Base-by-base conservation (phyloP, 129 eudicot species). In the Flaveria linearis region DNA sequence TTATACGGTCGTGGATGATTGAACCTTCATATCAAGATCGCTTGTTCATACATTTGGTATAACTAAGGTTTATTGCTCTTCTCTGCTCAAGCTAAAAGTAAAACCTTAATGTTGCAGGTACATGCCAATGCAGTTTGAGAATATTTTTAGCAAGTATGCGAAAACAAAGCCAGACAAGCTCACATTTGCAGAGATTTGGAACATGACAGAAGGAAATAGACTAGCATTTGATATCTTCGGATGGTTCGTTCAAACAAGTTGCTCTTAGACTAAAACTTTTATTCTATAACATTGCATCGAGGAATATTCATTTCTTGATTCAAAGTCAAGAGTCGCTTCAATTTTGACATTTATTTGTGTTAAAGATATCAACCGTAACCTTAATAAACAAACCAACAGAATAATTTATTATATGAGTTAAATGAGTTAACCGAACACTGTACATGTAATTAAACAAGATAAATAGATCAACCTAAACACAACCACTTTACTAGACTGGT, bases 71-170 rank as follows among this genome's bases (percentile, higher is more conserved):
- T 57, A 28, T 14, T 26, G 11, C 17, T 62, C 5, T 26, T 26
- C 1, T 62, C 26, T 12, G 30, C 18, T 61, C 2, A 26, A 26
- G 2, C 42, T 26, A 61, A n/a, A n/a, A n/a, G n/a, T n/a, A n/a
- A 9, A 14, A 13, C 42, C 28, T 12, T 6, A 43, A 43, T 62
- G 17, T 65, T 79, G 41, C 76, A 93, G 98, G 84, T 93, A 75
- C 69, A 22, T 82, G 71, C 96, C 96, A 0, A 83, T 77, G 75
- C 67, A 91, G 77, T 77, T 93, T n/a, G 98, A 93, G 90, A 93
- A 87, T 78, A 78, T 88, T 16, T 90, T 93, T 77, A 93, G 91
- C 91, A 90, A 88, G 86, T 89, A 88, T 26, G 98, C 91, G 0
- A 80, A 78, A 9, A 87, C 96, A 1, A 71, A 76, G 26, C 94